Percentiles rank a stretch among this genome's conserved stretches.
Conservation (phyloP, 2,329 filamentous ascomycete genomes). For the Diaporthe sp. region DNA sequence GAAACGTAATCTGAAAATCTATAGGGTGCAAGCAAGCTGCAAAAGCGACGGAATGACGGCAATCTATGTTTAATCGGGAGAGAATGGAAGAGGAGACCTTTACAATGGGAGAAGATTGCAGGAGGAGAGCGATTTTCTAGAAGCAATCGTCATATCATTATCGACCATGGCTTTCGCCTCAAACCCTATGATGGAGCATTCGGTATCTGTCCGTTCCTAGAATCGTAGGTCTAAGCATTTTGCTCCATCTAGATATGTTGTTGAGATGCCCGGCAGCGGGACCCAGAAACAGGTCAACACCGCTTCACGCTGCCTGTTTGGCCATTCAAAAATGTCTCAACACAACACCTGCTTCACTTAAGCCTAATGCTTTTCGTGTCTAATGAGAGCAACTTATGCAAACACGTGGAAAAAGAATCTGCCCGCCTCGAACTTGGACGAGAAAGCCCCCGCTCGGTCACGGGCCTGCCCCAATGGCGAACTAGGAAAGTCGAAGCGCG, state of each 20-base stretch:
- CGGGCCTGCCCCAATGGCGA: neutral
- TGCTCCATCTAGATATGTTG: neutral
- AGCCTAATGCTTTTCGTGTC: neutral
- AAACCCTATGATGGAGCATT: neutral
- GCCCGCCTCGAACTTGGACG: neutral
- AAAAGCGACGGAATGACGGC: neutral
- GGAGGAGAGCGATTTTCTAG: conserved; percentile 7
- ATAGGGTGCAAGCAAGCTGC: neutral
- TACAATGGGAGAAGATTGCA: neutral
- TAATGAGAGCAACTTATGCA: neutral
- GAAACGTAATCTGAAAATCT: neutral
- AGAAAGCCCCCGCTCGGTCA: neutral
- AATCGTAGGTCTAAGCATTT: conserved; percentile 30
- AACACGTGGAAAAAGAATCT: neutral
- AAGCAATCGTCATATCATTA: conserved; percentile 23
- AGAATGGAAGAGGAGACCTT: neutral
- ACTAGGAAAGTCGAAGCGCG: conserved; percentile 22
- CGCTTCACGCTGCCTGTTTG: conserved; percentile 17
- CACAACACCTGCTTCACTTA: neutral
- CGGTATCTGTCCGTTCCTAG: conserved; percentile 6
- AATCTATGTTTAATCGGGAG: neutral
- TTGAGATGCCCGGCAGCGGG: neutral
- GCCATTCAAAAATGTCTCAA: neutral
- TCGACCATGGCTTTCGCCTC: neutral
- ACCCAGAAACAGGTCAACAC: neutral